Evolutionary conservation across 2,329 filamentous ascomycete genomes (phyloP).

Genomic region (Ophiostoma sp.): DNA sequence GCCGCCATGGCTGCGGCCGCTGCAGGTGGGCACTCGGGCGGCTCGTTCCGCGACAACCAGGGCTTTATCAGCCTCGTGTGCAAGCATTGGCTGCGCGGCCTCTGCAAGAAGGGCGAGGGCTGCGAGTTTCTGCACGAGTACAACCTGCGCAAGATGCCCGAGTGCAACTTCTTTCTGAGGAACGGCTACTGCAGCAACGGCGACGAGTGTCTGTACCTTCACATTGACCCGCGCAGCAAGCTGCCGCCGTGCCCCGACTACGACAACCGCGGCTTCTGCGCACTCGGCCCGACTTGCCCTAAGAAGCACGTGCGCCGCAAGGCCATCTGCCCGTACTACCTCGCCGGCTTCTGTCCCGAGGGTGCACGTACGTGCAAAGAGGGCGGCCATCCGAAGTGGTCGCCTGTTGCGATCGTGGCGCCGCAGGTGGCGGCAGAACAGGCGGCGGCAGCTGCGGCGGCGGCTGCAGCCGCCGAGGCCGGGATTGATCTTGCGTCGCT

Average conservation of each 20-base stretch:
- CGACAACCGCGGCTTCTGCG: slow-evolving; percentile 90
- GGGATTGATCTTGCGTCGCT: slow-evolving; percentile 25
- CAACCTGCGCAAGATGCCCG: slow-evolving; percentile 95
- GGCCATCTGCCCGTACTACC: slow-evolving; percentile 74
- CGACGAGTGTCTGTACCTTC: slow-evolving; percentile 90
- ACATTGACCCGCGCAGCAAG: slow-evolving; percentile 77
- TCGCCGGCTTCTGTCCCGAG: slow-evolving; percentile 92
- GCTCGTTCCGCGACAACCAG: slow-evolving; percentile 31
- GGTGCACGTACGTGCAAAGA: slow-evolving; percentile 62
- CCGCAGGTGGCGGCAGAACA: slow-evolving; percentile 21
- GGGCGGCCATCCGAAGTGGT: slow-evolving; percentile 77
- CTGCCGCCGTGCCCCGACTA: slow-evolving; percentile 83
- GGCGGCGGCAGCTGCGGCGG: slow-evolving; percentile 20
- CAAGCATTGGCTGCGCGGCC: slow-evolving; percentile 95
- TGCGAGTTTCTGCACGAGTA: slow-evolving; percentile 99
- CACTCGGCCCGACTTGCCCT: slow-evolving; percentile 76
- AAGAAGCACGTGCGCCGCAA: slow-evolving; percentile 78
- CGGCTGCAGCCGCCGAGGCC: slow-evolving; percentile 32
- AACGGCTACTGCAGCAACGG: slow-evolving; percentile 95
- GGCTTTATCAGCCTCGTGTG: slow-evolving; percentile 82
- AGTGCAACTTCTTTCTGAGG: slow-evolving; percentile 92
- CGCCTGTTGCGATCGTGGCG: slow-evolving; percentile 49
- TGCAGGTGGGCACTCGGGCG: slow-evolving; percentile 23
- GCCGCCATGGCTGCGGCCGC: slow-evolving; percentile 32
- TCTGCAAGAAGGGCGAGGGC: slow-evolving; percentile 94